These are phyloP conservation scores for Eucalyptus urophylla DNA, from an alignment of 345 rosid species.

Conservation along the genomic window DNA sequence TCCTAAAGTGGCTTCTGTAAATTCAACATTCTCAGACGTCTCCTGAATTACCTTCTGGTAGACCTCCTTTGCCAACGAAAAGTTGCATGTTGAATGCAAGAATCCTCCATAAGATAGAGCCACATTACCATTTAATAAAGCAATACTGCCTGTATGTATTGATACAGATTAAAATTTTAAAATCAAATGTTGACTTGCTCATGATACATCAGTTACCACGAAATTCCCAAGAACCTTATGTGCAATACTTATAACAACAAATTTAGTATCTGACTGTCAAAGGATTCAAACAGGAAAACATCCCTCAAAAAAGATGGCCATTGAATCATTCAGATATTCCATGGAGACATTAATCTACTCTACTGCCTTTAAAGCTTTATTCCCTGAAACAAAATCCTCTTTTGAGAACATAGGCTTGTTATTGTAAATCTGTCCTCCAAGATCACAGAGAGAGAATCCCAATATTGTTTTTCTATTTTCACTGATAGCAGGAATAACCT, in stretches of 20 bases:
- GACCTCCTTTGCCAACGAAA: slow-evolving; percentile 46
- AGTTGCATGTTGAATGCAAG: slow-evolving; percentile 47
- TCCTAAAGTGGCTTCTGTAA: slow-evolving; percentile 18
- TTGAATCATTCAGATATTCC: neutral
- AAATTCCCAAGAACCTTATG: too few species aligned
- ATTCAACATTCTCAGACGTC: slow-evolving; percentile 20
- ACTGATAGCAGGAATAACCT: neutral
- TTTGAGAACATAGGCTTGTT: neutral
- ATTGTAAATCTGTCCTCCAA: neutral
- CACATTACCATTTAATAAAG: slow-evolving; percentile 35
- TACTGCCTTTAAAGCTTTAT: neutral
- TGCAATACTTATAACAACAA: neutral
- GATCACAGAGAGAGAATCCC: neutral
- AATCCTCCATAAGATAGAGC: slow-evolving; percentile 59
- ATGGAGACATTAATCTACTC: neutral
- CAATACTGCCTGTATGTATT: slow-evolving; percentile 26
- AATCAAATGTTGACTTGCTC: neutral
- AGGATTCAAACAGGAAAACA: neutral
- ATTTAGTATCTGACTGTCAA: neutral
- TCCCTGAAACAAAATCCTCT: neutral
- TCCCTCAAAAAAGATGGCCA: neutral
- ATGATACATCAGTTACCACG: too few species aligned
- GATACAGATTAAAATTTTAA: neutral
- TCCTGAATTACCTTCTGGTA: slow-evolving; percentile 46
- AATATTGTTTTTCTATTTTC: neutral